These are phyloP conservation scores for Phylloporus scabripes DNA, from an alignment of 768 basidiomycete genomes.

Conservation along the genomic window DNA sequence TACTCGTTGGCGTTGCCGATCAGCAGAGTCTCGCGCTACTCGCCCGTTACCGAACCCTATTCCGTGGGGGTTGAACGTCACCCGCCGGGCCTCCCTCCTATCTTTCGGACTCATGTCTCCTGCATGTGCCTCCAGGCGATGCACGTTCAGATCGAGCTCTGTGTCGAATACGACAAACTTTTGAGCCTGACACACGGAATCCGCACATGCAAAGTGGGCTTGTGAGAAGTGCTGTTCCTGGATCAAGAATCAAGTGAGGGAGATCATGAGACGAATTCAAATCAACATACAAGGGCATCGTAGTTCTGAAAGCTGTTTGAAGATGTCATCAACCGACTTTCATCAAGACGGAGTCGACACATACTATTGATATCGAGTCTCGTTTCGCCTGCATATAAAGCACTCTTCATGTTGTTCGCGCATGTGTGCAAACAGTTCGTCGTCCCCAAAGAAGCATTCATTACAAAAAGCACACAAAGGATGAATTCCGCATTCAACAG, in stretches of 20 bases:
- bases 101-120: constrained; percentile 66
- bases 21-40: constrained; percentile 12
- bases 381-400: constrained; percentile 85
- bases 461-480: constrained; percentile 85
- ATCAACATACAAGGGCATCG: constrained; percentile 53
- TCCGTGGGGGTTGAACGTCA: constrained; percentile 50
- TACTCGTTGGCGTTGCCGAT: neutral
- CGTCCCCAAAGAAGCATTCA: constrained; percentile 88
- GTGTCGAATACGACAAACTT: constrained; percentile 96
- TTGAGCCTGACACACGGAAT: constrained; percentile 66
- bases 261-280: neutral
- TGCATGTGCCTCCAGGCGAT: constrained; percentile 82
- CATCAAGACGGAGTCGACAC: neutral
- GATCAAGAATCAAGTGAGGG: constrained; percentile 1
- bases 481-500: constrained; percentile 66
- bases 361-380: constrained; percentile 79
- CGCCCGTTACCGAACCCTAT: neutral
- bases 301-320: constrained; percentile 69
- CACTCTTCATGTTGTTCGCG: constrained; percentile 94
- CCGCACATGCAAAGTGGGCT: constrained; percentile 74
- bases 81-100: constrained; percentile 59
- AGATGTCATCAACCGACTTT: neutral
- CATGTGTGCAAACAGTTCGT: constrained; percentile 90
- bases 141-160: constrained; percentile 83
- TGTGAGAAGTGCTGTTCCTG: constrained; percentile 74